Evolutionary conservation across 208 protist species (phyloP).

Genomic region (Balamuthia mandrillaris): DNA sequence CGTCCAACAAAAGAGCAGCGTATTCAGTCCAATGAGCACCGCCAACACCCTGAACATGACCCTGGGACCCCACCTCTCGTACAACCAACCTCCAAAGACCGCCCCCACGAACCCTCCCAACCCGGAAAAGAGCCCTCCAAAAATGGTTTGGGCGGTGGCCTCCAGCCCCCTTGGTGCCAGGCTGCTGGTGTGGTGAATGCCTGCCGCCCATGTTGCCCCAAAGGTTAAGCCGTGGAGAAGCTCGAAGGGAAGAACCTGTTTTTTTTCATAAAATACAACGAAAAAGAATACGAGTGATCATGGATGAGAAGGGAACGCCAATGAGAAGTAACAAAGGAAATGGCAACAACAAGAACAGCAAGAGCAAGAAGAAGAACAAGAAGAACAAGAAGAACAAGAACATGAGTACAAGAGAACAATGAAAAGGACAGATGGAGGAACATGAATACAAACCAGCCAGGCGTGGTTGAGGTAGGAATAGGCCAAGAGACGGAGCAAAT

Average conservation of each 20-base stretch:
- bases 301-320: too few species aligned
- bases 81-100: neutral
- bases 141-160: neutral
- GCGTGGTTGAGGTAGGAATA: too few species aligned
- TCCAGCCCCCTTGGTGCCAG: neutral
- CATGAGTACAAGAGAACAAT: too few species aligned
- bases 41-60: neutral
- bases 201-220: neutral
- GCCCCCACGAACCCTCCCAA: neutral
- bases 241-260: neutral
- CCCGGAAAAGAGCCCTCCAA: neutral
- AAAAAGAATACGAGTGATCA: too few species aligned
- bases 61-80: neutral
- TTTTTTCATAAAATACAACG: too few species aligned
- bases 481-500: too few species aligned
- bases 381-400: too few species aligned
- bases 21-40: neutral
- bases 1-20: neutral
- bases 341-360: neutral
- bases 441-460: too few species aligned
- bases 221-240: neutral
- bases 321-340: too few species aligned
- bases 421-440: too few species aligned
- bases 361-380: neutral
- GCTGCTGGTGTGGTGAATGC: neutral